Evolutionary conservation across 495 filamentous ascomycete species (phyloP).

Genomic region (Aspergillus asperescens): DNA sequence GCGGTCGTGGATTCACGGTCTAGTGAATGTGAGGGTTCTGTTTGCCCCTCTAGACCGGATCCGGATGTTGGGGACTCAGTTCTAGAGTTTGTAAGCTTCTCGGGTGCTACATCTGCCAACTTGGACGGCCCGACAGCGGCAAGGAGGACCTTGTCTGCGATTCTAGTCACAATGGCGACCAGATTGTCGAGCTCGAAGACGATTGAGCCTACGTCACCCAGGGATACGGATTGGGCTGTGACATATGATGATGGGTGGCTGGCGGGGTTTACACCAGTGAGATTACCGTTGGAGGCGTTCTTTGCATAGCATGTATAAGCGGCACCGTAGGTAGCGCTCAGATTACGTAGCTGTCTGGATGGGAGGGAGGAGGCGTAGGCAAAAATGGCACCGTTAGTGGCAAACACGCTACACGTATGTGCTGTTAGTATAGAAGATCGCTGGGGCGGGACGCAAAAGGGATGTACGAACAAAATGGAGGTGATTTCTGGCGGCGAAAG

Average conservation of each 20-base stretch:
- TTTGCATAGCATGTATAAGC: constrained; percentile 47
- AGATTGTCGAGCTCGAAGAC: constrained; percentile 45
- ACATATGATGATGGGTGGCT: constrained; percentile 46
- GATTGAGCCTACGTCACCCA: constrained; percentile 48
- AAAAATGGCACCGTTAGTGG: constrained; percentile 46
- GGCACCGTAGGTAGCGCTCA: constrained; percentile 45
- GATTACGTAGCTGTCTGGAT: constrained; percentile 40
- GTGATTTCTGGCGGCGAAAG: constrained; percentile 46
- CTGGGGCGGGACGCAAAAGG: background rate
- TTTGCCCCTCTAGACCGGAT: too few relatives aligned
- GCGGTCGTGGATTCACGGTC: too few relatives aligned
- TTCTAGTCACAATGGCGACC: constrained; percentile 42
- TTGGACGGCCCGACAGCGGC: constrained; percentile 42
- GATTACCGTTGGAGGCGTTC: constrained; percentile 41
- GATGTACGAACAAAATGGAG: constrained; percentile 42
- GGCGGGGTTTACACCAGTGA: constrained; percentile 45
- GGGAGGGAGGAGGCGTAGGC: constrained; percentile 42
- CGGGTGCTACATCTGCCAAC: constrained; percentile 12
- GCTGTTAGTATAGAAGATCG: background rate
- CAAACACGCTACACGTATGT: constrained; percentile 30
- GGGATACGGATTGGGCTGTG: constrained; percentile 42
- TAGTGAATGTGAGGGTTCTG: too few relatives aligned
- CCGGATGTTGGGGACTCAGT: constrained; percentile 13
- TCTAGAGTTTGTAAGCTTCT: background rate
- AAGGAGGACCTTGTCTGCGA: constrained; percentile 44